These are phyloP conservation scores for Chalara sp. DNA, from an alignment of 2,329 filamentous ascomycete species.

Conservation along the genomic window DNA sequence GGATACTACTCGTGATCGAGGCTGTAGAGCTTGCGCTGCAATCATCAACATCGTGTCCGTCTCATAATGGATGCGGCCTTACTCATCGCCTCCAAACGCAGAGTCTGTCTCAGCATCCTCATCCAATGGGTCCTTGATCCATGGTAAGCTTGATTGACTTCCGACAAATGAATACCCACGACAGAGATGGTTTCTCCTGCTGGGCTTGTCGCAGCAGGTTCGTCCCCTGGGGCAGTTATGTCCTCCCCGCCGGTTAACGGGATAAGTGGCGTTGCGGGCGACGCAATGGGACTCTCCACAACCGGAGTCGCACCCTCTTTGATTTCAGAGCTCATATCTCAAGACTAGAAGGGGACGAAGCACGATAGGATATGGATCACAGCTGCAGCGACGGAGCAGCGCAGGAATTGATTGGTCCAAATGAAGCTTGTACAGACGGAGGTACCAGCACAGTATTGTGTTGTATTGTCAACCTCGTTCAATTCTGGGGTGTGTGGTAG, in stretches of 20 bases:
- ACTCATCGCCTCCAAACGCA: conserved; percentile 4
- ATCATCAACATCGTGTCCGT: neutral
- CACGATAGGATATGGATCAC: neutral
- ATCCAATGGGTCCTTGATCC: neutral
- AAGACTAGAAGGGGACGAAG: neutral
- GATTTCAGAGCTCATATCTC: neutral
- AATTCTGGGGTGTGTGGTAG: neutral
- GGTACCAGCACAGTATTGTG: too few relatives aligned
- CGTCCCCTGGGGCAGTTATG: neutral
- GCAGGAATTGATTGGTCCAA: neutral
- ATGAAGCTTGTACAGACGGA: too few relatives aligned
- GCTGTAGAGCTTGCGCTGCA: conserved; percentile 6
- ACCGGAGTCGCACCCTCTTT: neutral
- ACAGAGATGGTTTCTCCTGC: neutral
- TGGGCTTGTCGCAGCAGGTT: neutral
- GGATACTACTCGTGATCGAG: conserved; percentile 4
- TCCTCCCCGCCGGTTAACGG: neutral
- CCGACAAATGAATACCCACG: neutral
- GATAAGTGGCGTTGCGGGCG: neutral
- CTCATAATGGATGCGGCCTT: neutral
- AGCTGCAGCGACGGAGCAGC: neutral
- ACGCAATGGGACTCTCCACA: neutral
- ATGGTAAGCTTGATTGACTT: neutral
- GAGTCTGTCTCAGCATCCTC: conserved; percentile 1
- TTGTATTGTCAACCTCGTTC: neutral